These are phyloP conservation scores for Solanum chiquidenum DNA, from an alignment of 257 asterid genomes.

Conservation along the genomic window DNA sequence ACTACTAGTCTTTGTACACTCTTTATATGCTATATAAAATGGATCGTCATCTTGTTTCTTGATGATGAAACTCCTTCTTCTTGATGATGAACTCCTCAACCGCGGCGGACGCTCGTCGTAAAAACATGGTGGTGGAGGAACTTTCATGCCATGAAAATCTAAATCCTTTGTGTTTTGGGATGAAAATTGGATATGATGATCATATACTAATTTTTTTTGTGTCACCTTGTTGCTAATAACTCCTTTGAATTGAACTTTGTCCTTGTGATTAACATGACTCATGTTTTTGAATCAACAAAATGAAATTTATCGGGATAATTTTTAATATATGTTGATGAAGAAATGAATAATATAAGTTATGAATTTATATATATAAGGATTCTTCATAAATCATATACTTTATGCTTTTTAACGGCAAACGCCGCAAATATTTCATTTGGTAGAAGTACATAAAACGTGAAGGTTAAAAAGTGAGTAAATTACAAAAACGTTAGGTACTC, in stretches of 20 bases:
- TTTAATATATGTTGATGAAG: neutral
- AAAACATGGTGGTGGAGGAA: slow-evolving; percentile 48
- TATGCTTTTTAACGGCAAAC: slow-evolving; percentile 31
- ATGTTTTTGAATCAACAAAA: neutral
- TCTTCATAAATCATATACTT: slow-evolving; percentile 8
- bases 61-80: slow-evolving; percentile 28
- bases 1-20: slow-evolving; percentile 48
- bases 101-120: slow-evolving; percentile 11
- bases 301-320: neutral
- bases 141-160: slow-evolving; percentile 9
- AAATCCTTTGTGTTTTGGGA: slow-evolving; percentile 13
- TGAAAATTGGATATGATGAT: neutral
- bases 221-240: slow-evolving; percentile 25
- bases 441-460: slow-evolving; percentile 42
- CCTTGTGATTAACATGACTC: slow-evolving; percentile 11
- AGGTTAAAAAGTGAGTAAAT: slow-evolving; percentile 12
- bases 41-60: slow-evolving; percentile 50
- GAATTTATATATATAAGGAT: neutral
- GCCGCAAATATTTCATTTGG: slow-evolving; percentile 13
- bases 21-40: slow-evolving; percentile 52
- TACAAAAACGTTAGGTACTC: slow-evolving; percentile 8
- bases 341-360: neutral
- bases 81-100: slow-evolving; percentile 19
- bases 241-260: slow-evolving; percentile 42
- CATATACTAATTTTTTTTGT: neutral